Conservation (phyloP, 2,329 filamentous ascomycete genomes). For the Pseudogymnoascus sp. region DNA sequence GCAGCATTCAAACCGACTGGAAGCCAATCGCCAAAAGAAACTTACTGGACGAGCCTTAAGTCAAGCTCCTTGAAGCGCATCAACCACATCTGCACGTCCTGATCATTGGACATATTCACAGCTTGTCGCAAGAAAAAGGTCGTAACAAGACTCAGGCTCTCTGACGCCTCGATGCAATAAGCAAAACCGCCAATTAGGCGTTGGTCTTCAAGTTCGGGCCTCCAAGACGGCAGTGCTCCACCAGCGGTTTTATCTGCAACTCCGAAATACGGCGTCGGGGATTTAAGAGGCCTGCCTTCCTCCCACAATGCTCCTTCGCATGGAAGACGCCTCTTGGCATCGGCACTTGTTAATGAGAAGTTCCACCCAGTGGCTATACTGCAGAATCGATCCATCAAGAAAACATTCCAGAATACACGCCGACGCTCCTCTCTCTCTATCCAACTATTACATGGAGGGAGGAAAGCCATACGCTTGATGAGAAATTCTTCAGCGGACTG, state of each 20-base stretch:
- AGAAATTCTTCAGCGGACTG: constrained; percentile 22
- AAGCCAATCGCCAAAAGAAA: not conserved
- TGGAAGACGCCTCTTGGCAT: constrained; percentile 31
- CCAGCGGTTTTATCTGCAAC: constrained; percentile 29
- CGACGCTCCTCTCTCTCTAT: constrained; percentile 31
- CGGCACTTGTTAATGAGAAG: constrained; percentile 28
- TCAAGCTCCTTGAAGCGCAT: constrained; percentile 30
- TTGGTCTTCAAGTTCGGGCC: constrained; percentile 23
- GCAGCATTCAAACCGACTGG: not conserved
- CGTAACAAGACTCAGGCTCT: constrained; percentile 31
- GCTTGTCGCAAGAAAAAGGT: constrained; percentile 32
- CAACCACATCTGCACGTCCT: constrained; percentile 31
- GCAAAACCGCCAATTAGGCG: constrained; percentile 30
- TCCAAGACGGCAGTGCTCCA: constrained; percentile 18
- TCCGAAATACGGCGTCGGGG: constrained; percentile 35
- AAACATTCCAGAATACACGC: constrained; percentile 34
- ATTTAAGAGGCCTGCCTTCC: constrained; percentile 20
- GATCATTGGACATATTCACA: constrained; percentile 24
- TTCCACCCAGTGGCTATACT: constrained; percentile 33
- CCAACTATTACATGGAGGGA: constrained; percentile 28
- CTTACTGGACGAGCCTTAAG: constrained; percentile 26
- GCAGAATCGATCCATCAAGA: constrained; percentile 33
- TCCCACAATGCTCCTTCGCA: constrained; percentile 32
- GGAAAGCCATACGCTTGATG: constrained; percentile 33
- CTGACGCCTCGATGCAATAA: constrained; percentile 29